Conservation (phyloP, 768 basidiomycete genomes). For the Tubosaeta sp. region DNA sequence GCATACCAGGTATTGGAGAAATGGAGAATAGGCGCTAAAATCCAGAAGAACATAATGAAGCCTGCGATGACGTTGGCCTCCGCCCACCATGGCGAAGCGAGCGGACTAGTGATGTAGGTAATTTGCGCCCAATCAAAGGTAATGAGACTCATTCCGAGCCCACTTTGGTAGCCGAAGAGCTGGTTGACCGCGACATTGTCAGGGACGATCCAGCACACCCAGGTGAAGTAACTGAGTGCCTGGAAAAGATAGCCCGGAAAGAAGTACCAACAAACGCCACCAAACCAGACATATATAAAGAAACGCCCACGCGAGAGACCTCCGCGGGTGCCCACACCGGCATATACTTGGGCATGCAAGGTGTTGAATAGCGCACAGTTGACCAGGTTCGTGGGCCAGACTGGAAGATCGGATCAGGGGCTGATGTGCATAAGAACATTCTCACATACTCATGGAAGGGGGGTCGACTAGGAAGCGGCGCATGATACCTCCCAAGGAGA, state of each 20-base stretch:
- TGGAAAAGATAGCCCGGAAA: constrained; percentile 74
- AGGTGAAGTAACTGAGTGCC: constrained; percentile 57
- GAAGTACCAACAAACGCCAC: constrained; percentile 45
- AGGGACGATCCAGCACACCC: constrained; percentile 68
- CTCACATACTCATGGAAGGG: constrained; percentile 55
- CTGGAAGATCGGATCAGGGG: constrained; percentile 35
- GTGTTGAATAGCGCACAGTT: constrained; percentile 74
- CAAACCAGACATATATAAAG: constrained; percentile 45
- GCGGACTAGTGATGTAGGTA: constrained; percentile 47
- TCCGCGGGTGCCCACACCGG: constrained; percentile 40
- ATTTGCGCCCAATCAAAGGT: constrained; percentile 84
- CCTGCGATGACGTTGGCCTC: constrained; percentile 38
- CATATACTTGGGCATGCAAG: constrained; percentile 54
- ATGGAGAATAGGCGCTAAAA: constrained; percentile 24
- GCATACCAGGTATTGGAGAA: constrained; percentile 38
- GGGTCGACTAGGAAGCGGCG: constrained; percentile 63
- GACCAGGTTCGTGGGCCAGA: constrained; percentile 72
- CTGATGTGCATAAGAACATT: background rate
- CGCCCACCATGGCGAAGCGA: constrained; percentile 34
- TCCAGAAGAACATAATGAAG: constrained; percentile 35
- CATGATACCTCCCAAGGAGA: constrained; percentile 54
- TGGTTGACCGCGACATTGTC: constrained; percentile 67
- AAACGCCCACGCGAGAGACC: constrained; percentile 51
- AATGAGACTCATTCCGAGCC: constrained; percentile 66
- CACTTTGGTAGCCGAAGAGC: constrained; percentile 59